These are phyloP conservation scores for Botryosphaeria agaves DNA, from an alignment of 2,329 filamentous ascomycete species.

Conservation along the genomic window DNA sequence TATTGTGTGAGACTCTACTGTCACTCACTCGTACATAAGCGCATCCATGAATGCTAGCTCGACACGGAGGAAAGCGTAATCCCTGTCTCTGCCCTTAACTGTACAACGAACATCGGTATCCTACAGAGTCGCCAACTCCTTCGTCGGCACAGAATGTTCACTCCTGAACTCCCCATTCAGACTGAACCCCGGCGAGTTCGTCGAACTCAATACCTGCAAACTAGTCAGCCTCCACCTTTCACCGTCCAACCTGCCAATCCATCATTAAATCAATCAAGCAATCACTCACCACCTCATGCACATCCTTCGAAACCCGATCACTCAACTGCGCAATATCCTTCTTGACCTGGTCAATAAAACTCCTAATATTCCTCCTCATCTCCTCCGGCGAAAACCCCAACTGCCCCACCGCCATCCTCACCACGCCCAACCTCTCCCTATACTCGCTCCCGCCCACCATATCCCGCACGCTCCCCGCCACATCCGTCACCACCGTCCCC, in stretches of 20 bases:
- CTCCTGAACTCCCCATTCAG: slow-evolving; percentile 64
- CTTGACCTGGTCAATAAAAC: slow-evolving; percentile 60
- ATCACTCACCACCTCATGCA: slow-evolving; percentile 47
- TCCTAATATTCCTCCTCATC: slow-evolving; percentile 68
- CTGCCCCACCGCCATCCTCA: slow-evolving; percentile 83
- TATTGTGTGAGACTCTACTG: no score
- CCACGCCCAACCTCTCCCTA: slow-evolving; percentile 67
- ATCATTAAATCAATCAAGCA: slow-evolving; percentile 6
- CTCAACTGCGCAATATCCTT: slow-evolving; percentile 52
- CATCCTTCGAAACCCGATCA: slow-evolving; percentile 49
- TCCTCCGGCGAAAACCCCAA: slow-evolving; percentile 76
- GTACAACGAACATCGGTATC: no score
- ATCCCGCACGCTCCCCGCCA: slow-evolving; percentile 57
- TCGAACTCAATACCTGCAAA: slow-evolving; percentile 59
- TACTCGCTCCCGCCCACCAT: slow-evolving; percentile 76
- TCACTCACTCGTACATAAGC: no score
- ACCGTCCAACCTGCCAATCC: slow-evolving; percentile 28
- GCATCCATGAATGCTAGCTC: no score
- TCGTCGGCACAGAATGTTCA: slow-evolving; percentile 32
- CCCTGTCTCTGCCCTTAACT: no score
- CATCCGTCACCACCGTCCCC: slow-evolving; percentile 74
- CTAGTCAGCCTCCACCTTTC: background rate
- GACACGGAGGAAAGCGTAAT: no score
- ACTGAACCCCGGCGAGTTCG: slow-evolving; percentile 71
- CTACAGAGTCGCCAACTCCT: slow-evolving; percentile 17